phyloP scores from a whole-genome alignment of 179 eudicot genomes.

The Patellifolia procumbens region DNA sequence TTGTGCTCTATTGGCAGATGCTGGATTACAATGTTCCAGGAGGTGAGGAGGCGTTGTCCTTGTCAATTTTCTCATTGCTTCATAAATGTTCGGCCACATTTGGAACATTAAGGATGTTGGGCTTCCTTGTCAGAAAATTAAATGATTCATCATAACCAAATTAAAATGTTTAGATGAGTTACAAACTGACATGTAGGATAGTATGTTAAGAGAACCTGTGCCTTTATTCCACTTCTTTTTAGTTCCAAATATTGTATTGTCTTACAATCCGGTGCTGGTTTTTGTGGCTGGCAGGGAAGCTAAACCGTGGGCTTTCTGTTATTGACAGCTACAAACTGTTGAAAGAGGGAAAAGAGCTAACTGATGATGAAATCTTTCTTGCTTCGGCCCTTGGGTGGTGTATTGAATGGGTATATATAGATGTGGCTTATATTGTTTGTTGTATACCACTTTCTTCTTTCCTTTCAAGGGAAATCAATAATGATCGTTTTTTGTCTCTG shows the following conservation, averaged over 20 bases:
- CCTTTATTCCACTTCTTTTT: not conserved
- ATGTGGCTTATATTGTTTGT: not conserved
- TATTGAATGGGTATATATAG: conserved; percentile 83
- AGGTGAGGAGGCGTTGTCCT: conserved; percentile 42
- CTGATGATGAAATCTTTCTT: conserved; percentile 68
- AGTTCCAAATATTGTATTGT: not conserved
- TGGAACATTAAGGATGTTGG: conserved; percentile 7
- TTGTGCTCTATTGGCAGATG: conserved; percentile 56
- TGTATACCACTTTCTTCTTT: not conserved
- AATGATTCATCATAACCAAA: not conserved
- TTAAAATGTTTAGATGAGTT: not conserved
- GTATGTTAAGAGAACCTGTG: not conserved
- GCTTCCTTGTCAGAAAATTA: not conserved
- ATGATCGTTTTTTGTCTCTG: not conserved
- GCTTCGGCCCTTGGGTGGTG: conserved; percentile 92
- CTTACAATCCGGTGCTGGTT: conserved; percentile 17
- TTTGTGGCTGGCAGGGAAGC: conserved; percentile 59
- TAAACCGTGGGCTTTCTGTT: conserved; percentile 84
- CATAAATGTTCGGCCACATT: conserved; percentile 13
- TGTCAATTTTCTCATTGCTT: conserved; percentile 7
- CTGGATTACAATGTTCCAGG: conserved; percentile 93
- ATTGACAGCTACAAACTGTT: conserved; percentile 80
- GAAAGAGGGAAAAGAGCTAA: conserved; percentile 57
- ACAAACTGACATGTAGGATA: not conserved
- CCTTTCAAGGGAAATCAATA: not conserved